phyloP scores from a whole-genome alignment of 2,329 filamentous ascomycete genomes.

The Arthrinium puccinioides region DNA sequence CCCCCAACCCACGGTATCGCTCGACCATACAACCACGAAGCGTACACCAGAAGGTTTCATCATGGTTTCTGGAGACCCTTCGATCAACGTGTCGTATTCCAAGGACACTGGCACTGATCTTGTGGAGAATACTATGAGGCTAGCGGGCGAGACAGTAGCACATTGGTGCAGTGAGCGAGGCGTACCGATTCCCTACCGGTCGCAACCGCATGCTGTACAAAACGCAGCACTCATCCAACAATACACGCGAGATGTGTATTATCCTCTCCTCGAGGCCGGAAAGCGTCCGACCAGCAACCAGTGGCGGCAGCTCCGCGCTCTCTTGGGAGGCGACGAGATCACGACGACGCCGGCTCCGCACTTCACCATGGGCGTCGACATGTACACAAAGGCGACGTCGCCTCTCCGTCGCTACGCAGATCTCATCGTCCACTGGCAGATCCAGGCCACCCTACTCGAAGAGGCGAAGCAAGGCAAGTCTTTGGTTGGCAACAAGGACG shows the following conservation, averaged over 20 bases:
- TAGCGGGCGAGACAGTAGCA: conserved; percentile 55
- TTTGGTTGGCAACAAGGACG: conserved; percentile 23
- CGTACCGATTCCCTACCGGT: conserved; percentile 53
- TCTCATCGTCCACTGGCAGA: conserved; percentile 59
- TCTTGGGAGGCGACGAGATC: conserved; percentile 44
- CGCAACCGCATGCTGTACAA: conserved; percentile 33
- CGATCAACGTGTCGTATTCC: conserved; percentile 35
- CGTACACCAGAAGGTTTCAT: conserved; percentile 17
- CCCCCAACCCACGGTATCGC: conserved; percentile 35
- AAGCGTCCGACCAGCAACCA: conserved; percentile 22
- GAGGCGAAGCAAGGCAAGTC: conserved; percentile 29
- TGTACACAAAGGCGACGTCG: conserved; percentile 58
- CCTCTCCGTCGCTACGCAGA: conserved; percentile 60
- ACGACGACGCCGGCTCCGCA: conserved; percentile 47
- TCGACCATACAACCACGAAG: conserved; percentile 24
- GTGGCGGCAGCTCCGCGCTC: conserved; percentile 22
- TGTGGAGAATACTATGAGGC: conserved; percentile 48
- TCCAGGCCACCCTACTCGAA: conserved; percentile 48
- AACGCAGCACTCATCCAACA: conserved; percentile 29
- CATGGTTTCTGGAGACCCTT: conserved; percentile 38
- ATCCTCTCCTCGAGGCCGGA: conserved; percentile 29
- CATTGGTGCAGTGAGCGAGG: conserved; percentile 50
- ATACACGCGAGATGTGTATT: conserved; percentile 29
- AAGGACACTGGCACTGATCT: conserved; percentile 23
- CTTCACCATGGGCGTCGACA: conserved; percentile 49